A percentile compares a stretch with the other conserved stretches of the same genome.
Conservation (phyloP, 2,329 filamentous ascomycete species). For the Emergomyces pasteurianus region DNA sequence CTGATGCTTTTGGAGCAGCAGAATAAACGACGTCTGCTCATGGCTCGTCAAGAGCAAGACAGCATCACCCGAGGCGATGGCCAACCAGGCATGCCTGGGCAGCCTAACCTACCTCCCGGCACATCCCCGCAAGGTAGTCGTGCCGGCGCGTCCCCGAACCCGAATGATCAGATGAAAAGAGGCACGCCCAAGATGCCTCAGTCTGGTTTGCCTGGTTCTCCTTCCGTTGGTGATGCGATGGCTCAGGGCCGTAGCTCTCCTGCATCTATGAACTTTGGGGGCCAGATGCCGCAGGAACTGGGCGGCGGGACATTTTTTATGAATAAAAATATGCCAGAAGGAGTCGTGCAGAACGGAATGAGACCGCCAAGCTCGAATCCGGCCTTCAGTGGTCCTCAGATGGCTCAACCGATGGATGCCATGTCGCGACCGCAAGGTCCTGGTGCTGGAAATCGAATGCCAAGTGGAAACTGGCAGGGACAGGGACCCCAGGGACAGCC, state of each 20-base stretch:
- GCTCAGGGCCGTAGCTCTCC: slow-evolving; percentile 48
- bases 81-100: slow-evolving; percentile 30
- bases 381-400: slow-evolving; percentile 30
- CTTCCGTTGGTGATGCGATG: slow-evolving; percentile 46
- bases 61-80: slow-evolving; percentile 43
- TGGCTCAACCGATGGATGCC: slow-evolving; percentile 33
- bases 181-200: slow-evolving; percentile 49
- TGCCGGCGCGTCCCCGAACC: slow-evolving; percentile 48
- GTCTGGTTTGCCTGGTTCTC: slow-evolving; percentile 44
- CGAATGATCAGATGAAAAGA: slow-evolving; percentile 50
- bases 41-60: slow-evolving; percentile 57
- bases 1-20: slow-evolving; percentile 57
- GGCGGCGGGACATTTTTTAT: slow-evolving; percentile 27
- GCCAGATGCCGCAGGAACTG: slow-evolving; percentile 40
- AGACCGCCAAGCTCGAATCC: slow-evolving; percentile 46
- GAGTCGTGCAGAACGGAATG: slow-evolving; percentile 41
- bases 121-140: slow-evolving; percentile 48
- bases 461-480: slow-evolving; percentile 33
- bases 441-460: slow-evolving; percentile 27
- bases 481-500: slow-evolving; percentile 28
- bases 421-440: slow-evolving; percentile 22
- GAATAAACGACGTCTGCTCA: slow-evolving; percentile 55
- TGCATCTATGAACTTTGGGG: slow-evolving; percentile 45
- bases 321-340: slow-evolving; percentile 33
- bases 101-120: slow-evolving; percentile 37